Base-by-base conservation (phyloP, 371 early-diverging fungal genomes). In the Mucor irregularis region DNA sequence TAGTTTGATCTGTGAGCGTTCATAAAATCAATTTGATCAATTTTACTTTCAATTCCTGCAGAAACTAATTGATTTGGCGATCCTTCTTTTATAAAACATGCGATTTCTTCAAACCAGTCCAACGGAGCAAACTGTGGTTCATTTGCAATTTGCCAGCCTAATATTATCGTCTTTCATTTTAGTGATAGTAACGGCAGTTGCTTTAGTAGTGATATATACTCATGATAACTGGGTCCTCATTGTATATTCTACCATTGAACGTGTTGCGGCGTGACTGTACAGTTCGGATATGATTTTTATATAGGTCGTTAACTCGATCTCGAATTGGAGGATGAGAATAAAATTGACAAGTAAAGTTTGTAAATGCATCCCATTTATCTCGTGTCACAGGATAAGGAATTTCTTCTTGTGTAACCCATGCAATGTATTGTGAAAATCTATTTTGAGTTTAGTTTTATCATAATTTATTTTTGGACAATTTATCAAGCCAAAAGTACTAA, bases 341-440 rank as follows among this genome's bases (percentile, higher is more conserved):
- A 56, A 84, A 85, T 10, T 71, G 48, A 4, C 56, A 47, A 28
- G 60, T 43, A 53, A 49, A 74, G 9, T 47, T 47, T 39, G 50
- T 57, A 49, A 71, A 76, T 13, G 40, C 45, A 25, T 58, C 58
- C 33, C 49, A 67, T 9, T 49, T 47, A 19, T 58, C 59, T 16
- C 38, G 39, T 21, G 61, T 55, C 7, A 49, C 49, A 28, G 84
- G 84, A 57, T 77, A 83, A 37, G 82, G 80, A 51, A 78, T 71
- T 2, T 55, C 43, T 28, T 75, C 51, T 4, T 61, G 44, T 16
- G 66, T 64, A 5, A 67, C 65, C 84, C 85, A 84, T 40, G 67
- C 65, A 13, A 84, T 78, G 58, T 81, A 84, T 66, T 84, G 85
- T 5, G 70, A 48, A 50, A 84, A 84, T 13, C 76, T 66, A 57